Evolutionary conservation across 331 rosid species (phyloP), one percentile per base, ranked within the genome.

Genomic region (Pyracantha coccinea): DNA sequence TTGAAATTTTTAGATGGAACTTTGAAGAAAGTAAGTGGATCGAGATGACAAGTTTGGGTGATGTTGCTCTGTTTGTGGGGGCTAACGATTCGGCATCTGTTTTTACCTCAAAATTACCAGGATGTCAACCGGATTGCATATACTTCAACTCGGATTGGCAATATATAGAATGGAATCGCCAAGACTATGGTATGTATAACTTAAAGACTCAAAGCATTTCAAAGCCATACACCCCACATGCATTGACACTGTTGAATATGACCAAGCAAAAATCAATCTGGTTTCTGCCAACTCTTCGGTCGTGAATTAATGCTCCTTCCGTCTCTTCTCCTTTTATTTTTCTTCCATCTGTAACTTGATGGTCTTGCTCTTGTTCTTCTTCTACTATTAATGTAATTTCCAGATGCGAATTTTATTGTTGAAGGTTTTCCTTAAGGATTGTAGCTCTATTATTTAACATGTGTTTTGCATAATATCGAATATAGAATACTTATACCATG

Each of bases 41-140:
- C 17, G 38, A 58, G 54, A 59, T 29, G 9, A 21, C 2, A 4
- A 35, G 5, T 16, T 35, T 72, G 35, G 76, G 32, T 10, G 55
- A 72, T 32, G 16, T 5, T 14, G 67, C 67, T 21, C 27, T 72
- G 4, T 72, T 72, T 33, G 1, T 72, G 16, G 76, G 76, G 8
- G 55, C 58, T 6, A 61, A 61, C 9, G 5, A 13, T 33, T 32
- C 76, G 0, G 8, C 59, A 8, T 72, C 24, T 31, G 31, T 72
- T 8, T 6, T 1, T 3, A 12, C 76, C 7, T 72, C 76, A 31
- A 32, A 14, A 0, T 24, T 57, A 55, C 4, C 16, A 1, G 25
- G 55, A 7, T 59, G 68, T 23, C 3, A 23, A 14, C 4, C 35
- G 32, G 60, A 59, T 72, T 21, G 44, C 41, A 59, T 72, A 59